Base-by-base conservation (phyloP, 2,329 filamentous ascomycete species). In the Graphilbum sp. region DNA sequence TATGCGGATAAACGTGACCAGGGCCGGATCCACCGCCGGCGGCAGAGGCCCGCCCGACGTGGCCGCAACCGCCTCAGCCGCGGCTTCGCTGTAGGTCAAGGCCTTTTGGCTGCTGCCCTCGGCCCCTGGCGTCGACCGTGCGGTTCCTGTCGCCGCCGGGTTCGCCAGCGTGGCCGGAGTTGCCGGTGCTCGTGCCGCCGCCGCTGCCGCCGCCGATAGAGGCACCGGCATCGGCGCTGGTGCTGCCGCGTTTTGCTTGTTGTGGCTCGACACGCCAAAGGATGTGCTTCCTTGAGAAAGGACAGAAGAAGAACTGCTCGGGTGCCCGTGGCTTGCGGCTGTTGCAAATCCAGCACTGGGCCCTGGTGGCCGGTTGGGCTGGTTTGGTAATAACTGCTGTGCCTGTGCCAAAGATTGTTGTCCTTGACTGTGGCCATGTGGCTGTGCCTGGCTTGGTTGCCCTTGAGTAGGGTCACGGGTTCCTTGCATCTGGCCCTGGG, bases 1-100 rank as follows among this genome's bases (percentile, higher is more conserved):
- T 16, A 56, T 56, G 25, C 59, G 54, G 16, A 70, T 56, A 13
- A 61, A 59, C 7, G 51, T 46, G 18, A 62, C 50, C 1, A 68
- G 50, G 25, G 57, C 55, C 1, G 61, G 59, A n/a, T 66, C 57
- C 20, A 69, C 60, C 20, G 62, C 58, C 8, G 53, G 53, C 32
- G 42, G 46, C 15, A 51, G 38, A 6, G 43, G 30, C 32, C 27
- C 23, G 18, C 8, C 27, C 6, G 38, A 15, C 15, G 36, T 17
- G 18, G 24, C 13, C 8, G 32, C 9, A 23, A 35, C 35, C 6
- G 30, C 13, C 7, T 19, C 31, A 17, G 29, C 21, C n/a, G 24
- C 19, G 8, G 37, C 29, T 1, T 32, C 5, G n/a, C 5, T n/a
- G 16, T 16, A 16, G 11, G 30, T 10, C 30, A 18, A 5, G 4